These are phyloP conservation scores for Gyromitra esculenta DNA, from an alignment of 2,329 filamentous ascomycete species.

Conservation along the genomic window DNA sequence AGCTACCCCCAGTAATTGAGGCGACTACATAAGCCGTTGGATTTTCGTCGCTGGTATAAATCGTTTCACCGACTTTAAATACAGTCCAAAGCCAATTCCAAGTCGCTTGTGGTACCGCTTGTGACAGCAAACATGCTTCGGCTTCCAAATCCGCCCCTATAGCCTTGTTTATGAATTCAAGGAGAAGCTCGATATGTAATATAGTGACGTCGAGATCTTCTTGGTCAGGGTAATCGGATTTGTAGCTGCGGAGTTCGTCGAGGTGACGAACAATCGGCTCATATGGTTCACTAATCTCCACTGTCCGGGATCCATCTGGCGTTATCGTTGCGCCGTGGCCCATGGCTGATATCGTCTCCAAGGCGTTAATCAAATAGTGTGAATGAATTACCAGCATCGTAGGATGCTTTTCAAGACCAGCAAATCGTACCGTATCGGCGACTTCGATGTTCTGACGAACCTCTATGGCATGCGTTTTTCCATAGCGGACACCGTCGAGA, in stretches of 20 bases:
- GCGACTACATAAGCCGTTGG: background rate
- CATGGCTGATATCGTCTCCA: background rate
- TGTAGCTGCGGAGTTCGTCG: background rate
- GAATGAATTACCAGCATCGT: background rate
- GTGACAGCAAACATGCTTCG: background rate
- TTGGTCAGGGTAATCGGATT: background rate
- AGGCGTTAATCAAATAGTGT: slow-evolving; percentile 3
- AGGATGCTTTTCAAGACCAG: background rate
- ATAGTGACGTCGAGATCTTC: background rate
- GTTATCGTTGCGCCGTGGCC: background rate
- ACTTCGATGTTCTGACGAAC: slow-evolving; percentile 8
- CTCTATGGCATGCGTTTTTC: background rate
- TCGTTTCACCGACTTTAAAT: background rate
- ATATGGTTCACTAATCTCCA: background rate
- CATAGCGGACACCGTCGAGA: background rate
- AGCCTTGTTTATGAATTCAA: slow-evolving; percentile 4
- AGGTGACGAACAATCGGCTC: background rate
- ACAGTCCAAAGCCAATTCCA: slow-evolving; percentile 14
- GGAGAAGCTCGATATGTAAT: background rate
- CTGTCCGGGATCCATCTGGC: background rate
- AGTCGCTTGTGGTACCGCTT: background rate
- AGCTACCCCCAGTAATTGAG: background rate
- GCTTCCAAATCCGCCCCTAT: background rate
- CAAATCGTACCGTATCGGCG: background rate
- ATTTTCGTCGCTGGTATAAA: background rate